Evolutionary conservation across 192 early-diverging fungal species (phyloP).

Genomic region (Coemansia sp.): DNA sequence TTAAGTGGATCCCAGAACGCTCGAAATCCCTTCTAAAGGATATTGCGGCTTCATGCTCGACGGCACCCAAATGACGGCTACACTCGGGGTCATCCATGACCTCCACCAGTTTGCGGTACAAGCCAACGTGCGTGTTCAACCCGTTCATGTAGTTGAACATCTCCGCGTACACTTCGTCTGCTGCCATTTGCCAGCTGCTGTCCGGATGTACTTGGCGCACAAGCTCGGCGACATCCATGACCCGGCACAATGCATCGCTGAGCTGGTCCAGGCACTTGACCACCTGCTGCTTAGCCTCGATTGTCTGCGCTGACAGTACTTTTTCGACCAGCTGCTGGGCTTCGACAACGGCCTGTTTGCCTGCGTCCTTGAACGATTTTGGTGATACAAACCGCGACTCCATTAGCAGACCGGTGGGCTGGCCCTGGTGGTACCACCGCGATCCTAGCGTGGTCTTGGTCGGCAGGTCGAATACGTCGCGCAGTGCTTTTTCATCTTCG

Average conservation of each 20-base stretch:
- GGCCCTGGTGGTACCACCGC: constrained; percentile 47
- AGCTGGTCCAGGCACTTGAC: constrained; percentile 88
- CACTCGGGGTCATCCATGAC: constrained; percentile 65
- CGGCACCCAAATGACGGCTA: constrained; percentile 56
- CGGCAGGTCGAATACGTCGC: constrained; percentile 50
- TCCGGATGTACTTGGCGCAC: constrained; percentile 89
- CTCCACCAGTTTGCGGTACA: constrained; percentile 76
- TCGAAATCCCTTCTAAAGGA: constrained; percentile 92
- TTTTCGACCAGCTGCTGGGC: constrained; percentile 35
- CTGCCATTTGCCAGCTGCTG: constrained; percentile 63
- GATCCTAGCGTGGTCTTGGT: constrained; percentile 45
- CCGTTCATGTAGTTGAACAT: constrained; percentile 86
- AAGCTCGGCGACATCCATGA: constrained; percentile 93
- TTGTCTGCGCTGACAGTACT: constrained; percentile 26
- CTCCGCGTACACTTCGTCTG: constrained; percentile 72
- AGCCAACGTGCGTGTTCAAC: constrained; percentile 85
- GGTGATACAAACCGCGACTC: constrained; percentile 51
- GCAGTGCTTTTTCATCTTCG: constrained; percentile 38
- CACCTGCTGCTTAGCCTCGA: constrained; percentile 64
- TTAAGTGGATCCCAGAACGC: constrained; percentile 90
- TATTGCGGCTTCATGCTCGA: constrained; percentile 75
- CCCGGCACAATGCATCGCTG: constrained; percentile 84
- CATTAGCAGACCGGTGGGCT: constrained; percentile 51
- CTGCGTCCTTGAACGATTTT: constrained; percentile 38
- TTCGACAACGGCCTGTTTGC: constrained; percentile 37